Evolutionary conservation across 78 protist genomes (phyloP).

Genomic region (slime mould (Dictyostelium discoideum)): DNA sequence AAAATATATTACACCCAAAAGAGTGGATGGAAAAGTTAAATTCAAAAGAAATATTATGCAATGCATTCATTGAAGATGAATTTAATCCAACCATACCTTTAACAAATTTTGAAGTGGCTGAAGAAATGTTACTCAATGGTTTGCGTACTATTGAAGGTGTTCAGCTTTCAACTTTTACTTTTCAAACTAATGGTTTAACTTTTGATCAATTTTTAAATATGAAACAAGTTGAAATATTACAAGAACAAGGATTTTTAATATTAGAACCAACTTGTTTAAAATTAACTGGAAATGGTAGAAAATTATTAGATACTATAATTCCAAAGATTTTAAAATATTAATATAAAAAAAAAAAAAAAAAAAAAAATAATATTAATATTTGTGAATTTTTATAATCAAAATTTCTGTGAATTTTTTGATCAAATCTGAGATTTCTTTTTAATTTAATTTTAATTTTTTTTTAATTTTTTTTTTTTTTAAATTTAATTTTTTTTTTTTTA

Average conservation of each 20-base stretch:
- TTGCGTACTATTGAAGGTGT: conserved; percentile 72
- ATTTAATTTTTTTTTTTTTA: background rate
- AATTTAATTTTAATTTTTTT: background rate
- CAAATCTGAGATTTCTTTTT: background rate
- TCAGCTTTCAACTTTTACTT: conserved; percentile 6
- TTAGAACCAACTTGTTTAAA: background rate
- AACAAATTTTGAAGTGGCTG: conserved; percentile 2
- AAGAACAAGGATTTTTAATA: background rate
- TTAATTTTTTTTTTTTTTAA: background rate
- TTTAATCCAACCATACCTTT: background rate
- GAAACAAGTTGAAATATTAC: background rate
- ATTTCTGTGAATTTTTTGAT: background rate
- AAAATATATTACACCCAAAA: conserved; percentile 33
- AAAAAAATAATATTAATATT: background rate
- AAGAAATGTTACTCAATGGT: conserved; percentile 56
- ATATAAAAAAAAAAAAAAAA: background rate
- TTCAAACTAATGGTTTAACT: conserved; percentile 1
- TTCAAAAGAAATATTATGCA: background rate
- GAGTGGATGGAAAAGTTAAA: conserved; percentile 27
- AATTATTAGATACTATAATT: background rate
- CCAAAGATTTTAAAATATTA: background rate
- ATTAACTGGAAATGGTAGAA: background rate
- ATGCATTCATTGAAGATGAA: background rate
- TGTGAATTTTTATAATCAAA: too few species aligned
- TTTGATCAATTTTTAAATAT: background rate